phyloP scores from a whole-genome alignment of 805 yeast species.

The Wickerhamomyces chaumierensis region DNA sequence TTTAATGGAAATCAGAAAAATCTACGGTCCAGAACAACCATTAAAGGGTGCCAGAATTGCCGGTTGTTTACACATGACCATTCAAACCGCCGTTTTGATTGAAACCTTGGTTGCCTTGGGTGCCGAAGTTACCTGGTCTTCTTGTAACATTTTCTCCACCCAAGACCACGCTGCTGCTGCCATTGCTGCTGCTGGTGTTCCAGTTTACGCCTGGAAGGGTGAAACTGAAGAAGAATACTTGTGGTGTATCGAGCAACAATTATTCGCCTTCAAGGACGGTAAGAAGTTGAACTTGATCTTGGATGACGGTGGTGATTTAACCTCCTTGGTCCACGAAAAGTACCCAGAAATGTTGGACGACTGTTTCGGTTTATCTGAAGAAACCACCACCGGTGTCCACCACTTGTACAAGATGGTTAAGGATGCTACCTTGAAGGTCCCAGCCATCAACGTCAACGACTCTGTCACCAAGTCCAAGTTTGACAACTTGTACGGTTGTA shows the following conservation, averaged over 20 bases:
- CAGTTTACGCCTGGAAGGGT: constrained; percentile 99
- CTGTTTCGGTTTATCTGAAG: constrained; percentile 96
- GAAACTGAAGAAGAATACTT: constrained; percentile 99
- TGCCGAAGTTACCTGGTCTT: constrained; percentile 99
- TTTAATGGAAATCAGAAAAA: constrained; percentile 91
- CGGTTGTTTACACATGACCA: constrained; percentile 99
- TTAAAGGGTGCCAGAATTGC: constrained; percentile 98
- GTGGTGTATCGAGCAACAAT: constrained; percentile 99
- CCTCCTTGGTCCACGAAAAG: constrained; percentile 92
- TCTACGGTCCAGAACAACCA: constrained; percentile 87
- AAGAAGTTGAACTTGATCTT: constrained; percentile 92
- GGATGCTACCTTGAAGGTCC: constrained; percentile 85
- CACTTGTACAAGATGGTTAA: constrained; percentile 93
- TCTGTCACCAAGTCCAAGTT: constrained; percentile 98
- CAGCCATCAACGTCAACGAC: constrained; percentile 98
- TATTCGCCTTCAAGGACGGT: constrained; percentile 93
- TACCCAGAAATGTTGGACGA: constrained; percentile 94
- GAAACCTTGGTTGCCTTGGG: constrained; percentile 96
- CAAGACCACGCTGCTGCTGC: constrained; percentile 99
- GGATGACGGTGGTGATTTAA: constrained; percentile 99
- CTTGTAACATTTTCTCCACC: constrained; percentile 98
- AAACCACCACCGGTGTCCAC: constrained; percentile 99
- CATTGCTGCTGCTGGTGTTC: constrained; percentile 98
- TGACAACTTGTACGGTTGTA: constrained; percentile 98
- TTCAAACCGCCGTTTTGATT: constrained; percentile 97